Evolutionary conservation across 1,284 basidiomycete genomes (phyloP), one percentile per base, ranked within the genome.

Genomic region (Earliella scabrosa): DNA sequence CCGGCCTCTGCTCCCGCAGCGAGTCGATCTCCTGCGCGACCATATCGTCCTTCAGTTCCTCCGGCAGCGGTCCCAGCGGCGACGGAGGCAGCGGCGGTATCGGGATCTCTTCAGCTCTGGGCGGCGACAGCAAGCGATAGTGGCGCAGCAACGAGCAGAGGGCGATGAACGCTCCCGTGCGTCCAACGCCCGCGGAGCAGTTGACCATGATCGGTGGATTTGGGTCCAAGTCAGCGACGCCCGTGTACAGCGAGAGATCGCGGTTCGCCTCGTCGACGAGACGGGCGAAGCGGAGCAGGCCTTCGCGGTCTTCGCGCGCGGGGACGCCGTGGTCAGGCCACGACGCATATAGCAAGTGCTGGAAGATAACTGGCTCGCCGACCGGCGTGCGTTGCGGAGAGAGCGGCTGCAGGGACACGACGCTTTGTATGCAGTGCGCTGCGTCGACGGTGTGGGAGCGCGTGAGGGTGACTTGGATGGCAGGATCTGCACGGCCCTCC

Each of bases 301-400:
- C 80, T 20, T 72, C 73, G 41, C 79, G 80, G 60, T 90, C 82
- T 56, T 81, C 75, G 23, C 74, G 72, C 40, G 79, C 71, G 21
- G 92, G 90, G 4, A 91, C 82, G 39, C 91, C 90, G 61, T 91
- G 88, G 70, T 95, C 93, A 16, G 92, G 91, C 93, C 93, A 95
- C 2, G 85, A 81, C 13, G 78, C 74, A 64, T 88, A 92, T 31
- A 93, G 75, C 64, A 94, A 65, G 69, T 94, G 91, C 29, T 80
- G 81, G 68, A 94, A 88, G 35, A 77, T 70, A 52, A 83, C 70
- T 13, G 78, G 65, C 39, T 76, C 66, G 2, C 68, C 67, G 4
- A 62, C 63, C 34, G 61, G 45, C n/a, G 54, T 63, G 52, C 41
- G 57, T 45, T 39, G n/a, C 20, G 47, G 44, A 8, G 57, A 50